A percentile compares a stretch with the other conserved stretches of the same genome.
These are phyloP conservation scores for Termitomyces sp. DNA, from an alignment of 768 basidiomycete species.

Conservation along the genomic window DNA sequence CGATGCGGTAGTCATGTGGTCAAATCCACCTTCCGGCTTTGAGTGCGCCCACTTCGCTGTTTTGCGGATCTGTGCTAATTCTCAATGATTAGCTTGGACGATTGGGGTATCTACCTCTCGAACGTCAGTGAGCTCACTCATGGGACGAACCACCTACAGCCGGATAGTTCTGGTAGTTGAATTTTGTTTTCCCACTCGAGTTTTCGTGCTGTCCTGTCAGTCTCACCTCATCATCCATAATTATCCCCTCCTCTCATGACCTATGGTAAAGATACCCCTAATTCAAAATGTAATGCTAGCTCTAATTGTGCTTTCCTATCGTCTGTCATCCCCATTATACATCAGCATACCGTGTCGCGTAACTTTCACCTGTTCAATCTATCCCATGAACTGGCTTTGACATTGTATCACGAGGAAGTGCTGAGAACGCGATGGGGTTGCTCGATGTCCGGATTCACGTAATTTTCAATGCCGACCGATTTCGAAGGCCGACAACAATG, in stretches of 20 bases:
- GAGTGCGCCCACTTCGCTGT: slow-evolving; percentile 43
- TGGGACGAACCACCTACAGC: slow-evolving; percentile 12
- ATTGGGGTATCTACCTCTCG: slow-evolving; percentile 42
- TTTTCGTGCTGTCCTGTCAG: not conserved
- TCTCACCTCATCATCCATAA: not conserved
- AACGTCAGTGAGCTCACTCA: slow-evolving; percentile 39
- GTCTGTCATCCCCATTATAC: not conserved
- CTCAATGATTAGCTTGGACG: slow-evolving; percentile 32
- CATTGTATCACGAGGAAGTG: not conserved
- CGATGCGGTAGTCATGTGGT: slow-evolving; percentile 67
- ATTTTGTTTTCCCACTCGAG: not conserved
- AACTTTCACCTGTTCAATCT: not conserved
- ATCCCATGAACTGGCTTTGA: too few species aligned
- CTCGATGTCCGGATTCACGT: not conserved
- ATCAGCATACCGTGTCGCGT: not conserved
- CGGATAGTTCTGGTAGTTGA: not conserved
- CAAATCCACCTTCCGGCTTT: slow-evolving; percentile 59
- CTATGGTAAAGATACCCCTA: not conserved
- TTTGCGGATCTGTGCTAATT: not conserved
- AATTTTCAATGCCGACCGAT: not conserved
- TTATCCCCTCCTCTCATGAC: not conserved
- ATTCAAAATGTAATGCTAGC: slow-evolving; percentile 2
- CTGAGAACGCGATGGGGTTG: not conserved
- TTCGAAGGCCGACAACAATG: not conserved
- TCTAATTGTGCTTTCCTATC: slow-evolving; percentile 1